These are phyloP conservation scores for Tylopilus balloui DNA, from an alignment of 768 basidiomycete species.

Conservation along the genomic window DNA sequence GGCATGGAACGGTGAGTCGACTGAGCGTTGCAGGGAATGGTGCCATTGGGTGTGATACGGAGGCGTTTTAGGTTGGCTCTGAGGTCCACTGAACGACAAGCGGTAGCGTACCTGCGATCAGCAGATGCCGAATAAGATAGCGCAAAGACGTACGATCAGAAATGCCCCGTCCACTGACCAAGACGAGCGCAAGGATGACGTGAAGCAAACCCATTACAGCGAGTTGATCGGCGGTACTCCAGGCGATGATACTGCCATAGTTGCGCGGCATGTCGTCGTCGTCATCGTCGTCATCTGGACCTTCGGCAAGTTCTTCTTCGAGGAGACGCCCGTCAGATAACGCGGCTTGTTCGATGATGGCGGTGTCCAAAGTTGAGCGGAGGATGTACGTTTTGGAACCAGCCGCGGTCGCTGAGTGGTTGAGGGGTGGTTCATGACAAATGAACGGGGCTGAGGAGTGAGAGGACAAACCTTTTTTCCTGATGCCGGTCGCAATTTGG, in stretches of 20 bases:
- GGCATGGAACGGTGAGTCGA: conserved; percentile 48
- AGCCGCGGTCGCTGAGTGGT: conserved; percentile 38
- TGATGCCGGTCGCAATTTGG: conserved; percentile 51
- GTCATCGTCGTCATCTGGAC: conserved; percentile 41
- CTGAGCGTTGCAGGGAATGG: conserved; percentile 49
- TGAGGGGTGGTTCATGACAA: not conserved
- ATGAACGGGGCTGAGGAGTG: not conserved
- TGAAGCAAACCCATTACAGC: conserved; percentile 71
- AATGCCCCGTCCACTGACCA: conserved; percentile 74
- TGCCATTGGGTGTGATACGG: conserved; percentile 47
- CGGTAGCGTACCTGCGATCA: not conserved
- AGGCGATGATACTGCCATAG: conserved; percentile 70
- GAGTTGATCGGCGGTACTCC: conserved; percentile 65
- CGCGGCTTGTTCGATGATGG: conserved; percentile 59
- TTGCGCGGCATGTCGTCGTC: conserved; percentile 47
- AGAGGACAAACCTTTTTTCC: conserved; percentile 54
- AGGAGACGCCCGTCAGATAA: conserved; percentile 41
- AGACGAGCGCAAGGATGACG: conserved; percentile 75
- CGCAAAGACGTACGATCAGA: conserved; percentile 52
- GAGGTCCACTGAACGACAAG: conserved; percentile 55
- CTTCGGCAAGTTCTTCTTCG: conserved; percentile 49
- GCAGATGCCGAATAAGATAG: not conserved
- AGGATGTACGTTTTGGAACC: conserved; percentile 82
- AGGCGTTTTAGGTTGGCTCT: conserved; percentile 66
- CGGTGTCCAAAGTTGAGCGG: conserved; percentile 63